Evolutionary conservation across 495 filamentous ascomycete species (phyloP), one percentile per base, ranked within the genome.

Genomic region (Annulohypoxylon moriforme): DNA sequence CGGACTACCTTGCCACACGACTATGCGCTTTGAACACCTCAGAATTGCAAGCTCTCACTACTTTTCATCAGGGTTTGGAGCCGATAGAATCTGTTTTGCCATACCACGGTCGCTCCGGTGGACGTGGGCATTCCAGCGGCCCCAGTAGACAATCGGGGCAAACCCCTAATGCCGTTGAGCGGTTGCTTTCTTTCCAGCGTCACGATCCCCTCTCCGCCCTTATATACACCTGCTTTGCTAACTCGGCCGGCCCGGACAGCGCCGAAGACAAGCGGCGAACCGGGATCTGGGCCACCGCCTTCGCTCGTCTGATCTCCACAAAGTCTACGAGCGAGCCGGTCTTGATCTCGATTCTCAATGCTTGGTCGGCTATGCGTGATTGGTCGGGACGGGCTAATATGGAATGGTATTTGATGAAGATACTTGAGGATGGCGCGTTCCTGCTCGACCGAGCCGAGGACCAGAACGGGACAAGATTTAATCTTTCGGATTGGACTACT

Each of bases 371-470:
- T 36, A 91, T 93, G 83, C 89, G 92, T 76, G 91, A 93, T 76
- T 98, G 96, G 96, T 91, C 92, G 64, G 92, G 93, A 61, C 92
- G 90, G 68, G 88, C 89, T 69, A 94, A 93, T 71, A 90, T 99
- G 84, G 94, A 97, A 82, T 90, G 93, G 75, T 97, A 94, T 75
- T 87, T 99, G 4, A 95, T 96, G 93, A 90, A 93, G 76, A 91
- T 95, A 64, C 87, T 99, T 18, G 93, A 97, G 80, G 92, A 94
- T 75, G 96, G 96, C 65, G 89, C 92, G 25, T 98, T 97, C 76
- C 81, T 99, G 60, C 84, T 97, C 78, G 93, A 97, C 68, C 85
- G 87, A 73, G 85, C 90, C 77, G 87, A 92, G 81, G 90, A 93
- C 81, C 85, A 87, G 58, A 84, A 88, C 73, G 85, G 88, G 13